These are phyloP conservation scores for Cardiospermum halicacabum DNA, from an alignment of 345 rosid genomes.

Conservation along the genomic window DNA sequence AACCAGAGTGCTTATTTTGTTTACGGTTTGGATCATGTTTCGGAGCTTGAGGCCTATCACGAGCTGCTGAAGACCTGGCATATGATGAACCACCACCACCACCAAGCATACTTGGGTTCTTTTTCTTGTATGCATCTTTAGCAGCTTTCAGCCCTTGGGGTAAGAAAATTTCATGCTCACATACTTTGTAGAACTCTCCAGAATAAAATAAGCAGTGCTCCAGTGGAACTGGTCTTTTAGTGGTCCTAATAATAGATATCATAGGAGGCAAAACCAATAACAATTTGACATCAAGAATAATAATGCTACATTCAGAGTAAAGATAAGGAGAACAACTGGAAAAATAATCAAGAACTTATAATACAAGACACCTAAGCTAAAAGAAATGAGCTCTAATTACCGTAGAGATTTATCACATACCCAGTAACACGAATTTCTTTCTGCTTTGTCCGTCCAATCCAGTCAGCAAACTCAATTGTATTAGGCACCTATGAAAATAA, in stretches of 20 bases:
- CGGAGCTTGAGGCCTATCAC: slow-evolving; percentile 54
- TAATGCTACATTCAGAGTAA: background rate
- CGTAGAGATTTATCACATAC: slow-evolving; percentile 38
- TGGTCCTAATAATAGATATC: slow-evolving; percentile 55
- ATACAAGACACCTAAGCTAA: background rate
- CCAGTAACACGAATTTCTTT: slow-evolving; percentile 90
- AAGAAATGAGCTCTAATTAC: slow-evolving; percentile 8
- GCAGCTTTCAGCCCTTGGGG: slow-evolving; percentile 77
- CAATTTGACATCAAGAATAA: slow-evolving; percentile 4
- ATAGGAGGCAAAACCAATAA: slow-evolving; percentile 1
- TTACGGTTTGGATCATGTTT: slow-evolving; percentile 62
- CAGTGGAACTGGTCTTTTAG: slow-evolving; percentile 93
- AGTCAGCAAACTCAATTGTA: slow-evolving; percentile 88
- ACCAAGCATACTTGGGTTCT: slow-evolving; percentile 43
- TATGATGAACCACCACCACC: slow-evolving; percentile 36
- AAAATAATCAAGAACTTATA: background rate
- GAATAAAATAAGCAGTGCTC: slow-evolving; percentile 91
- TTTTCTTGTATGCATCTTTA: slow-evolving; percentile 69
- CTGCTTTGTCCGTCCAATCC: slow-evolving; percentile 97
- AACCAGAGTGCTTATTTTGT: slow-evolving; percentile 71
- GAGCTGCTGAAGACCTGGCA: slow-evolving; percentile 48
- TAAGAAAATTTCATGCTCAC: slow-evolving; percentile 64
- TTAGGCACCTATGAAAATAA: slow-evolving; percentile 73
- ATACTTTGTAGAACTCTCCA: slow-evolving; percentile 80
- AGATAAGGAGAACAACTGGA: background rate